phyloP scores from a whole-genome alignment of 352 stramenopile genomes.

The Phytophthora macrochlamydospora region DNA sequence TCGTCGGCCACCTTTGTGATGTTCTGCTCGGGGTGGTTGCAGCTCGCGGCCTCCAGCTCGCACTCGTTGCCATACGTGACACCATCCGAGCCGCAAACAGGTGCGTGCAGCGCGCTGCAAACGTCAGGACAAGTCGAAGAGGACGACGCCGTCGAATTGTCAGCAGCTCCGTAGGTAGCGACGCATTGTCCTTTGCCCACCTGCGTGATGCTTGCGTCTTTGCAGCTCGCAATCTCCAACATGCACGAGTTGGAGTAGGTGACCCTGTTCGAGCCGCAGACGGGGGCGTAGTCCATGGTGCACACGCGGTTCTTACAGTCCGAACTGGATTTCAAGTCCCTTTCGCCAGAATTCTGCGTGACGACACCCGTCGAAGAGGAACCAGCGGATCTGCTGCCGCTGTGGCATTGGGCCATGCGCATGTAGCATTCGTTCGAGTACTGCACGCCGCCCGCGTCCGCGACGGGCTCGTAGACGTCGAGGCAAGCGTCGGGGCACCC shows the following conservation, averaged over 20 bases:
- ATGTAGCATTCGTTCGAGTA: conserved; percentile 41
- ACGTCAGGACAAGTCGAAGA: conserved; percentile 2
- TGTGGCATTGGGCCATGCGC: conserved; percentile 1
- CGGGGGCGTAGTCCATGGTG: conserved; percentile 26
- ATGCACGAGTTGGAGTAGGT: conserved; percentile 50
- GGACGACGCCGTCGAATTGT: not conserved
- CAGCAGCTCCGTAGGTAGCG: not conserved
- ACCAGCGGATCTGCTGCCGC: not conserved
- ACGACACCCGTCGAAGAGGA: not conserved
- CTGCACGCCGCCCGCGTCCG: conserved; percentile 23
- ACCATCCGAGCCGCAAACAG: conserved; percentile 29
- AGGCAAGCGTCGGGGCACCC: conserved; percentile 23
- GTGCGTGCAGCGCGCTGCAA: conserved; percentile 17
- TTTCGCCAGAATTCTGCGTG: no score
- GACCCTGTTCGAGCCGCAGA: conserved; percentile 44
- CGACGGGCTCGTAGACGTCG: conserved; percentile 36
- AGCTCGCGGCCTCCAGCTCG: not conserved
- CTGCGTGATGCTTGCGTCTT: conserved; percentile 24
- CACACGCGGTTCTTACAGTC: conserved; percentile 29
- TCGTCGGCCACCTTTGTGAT: not conserved
- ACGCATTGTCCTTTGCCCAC: conserved; percentile 26
- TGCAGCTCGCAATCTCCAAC: conserved; percentile 30
- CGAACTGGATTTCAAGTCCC: not conserved
- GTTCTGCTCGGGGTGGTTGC: not conserved
- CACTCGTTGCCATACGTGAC: conserved; percentile 26